phyloP scores from a whole-genome alignment of 169 alveolate genomes.

The Hammondia hammondi region DNA sequence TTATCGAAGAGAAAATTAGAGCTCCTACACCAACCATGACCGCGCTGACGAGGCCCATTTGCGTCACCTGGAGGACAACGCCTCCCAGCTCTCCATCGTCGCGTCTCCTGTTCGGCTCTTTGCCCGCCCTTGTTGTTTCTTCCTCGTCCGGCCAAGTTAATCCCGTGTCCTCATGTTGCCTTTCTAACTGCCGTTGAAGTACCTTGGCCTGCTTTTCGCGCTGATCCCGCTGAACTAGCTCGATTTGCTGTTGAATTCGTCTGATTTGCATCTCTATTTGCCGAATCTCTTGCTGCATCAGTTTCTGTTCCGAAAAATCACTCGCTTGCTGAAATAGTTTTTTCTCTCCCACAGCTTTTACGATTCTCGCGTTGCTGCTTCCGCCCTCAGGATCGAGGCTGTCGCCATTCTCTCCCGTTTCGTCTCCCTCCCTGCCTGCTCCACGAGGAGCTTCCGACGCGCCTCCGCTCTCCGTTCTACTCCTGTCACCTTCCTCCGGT shows the following conservation, averaged over 20 bases:
- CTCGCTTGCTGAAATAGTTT: neutral
- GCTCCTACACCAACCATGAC: conserved; percentile 31
- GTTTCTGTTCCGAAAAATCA: neutral
- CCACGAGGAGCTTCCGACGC: too few species aligned
- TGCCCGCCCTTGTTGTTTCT: neutral
- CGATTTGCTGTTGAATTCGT: neutral
- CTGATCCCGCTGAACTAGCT: neutral
- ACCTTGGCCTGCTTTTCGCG: neutral
- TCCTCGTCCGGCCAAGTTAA: neutral
- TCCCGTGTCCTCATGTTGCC: neutral
- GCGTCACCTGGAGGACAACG: conserved; percentile 2
- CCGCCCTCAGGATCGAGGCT: too few species aligned
- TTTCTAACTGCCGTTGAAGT: neutral
- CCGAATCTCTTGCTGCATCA: neutral
- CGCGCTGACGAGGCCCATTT: conserved; percentile 14
- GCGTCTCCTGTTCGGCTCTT: neutral
- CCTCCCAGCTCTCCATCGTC: conserved; percentile 1
- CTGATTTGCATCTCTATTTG: neutral
- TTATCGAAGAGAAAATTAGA: neutral
- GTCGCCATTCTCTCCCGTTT: too few species aligned
- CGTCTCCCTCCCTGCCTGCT: too few species aligned
- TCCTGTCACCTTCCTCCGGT: too few species aligned
- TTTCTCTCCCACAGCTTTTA: neutral
- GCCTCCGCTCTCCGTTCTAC: too few species aligned
- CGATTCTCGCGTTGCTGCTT: too few species aligned